Conservation (phyloP, 306 rosid genomes). For the Sophora flavescens region DNA sequence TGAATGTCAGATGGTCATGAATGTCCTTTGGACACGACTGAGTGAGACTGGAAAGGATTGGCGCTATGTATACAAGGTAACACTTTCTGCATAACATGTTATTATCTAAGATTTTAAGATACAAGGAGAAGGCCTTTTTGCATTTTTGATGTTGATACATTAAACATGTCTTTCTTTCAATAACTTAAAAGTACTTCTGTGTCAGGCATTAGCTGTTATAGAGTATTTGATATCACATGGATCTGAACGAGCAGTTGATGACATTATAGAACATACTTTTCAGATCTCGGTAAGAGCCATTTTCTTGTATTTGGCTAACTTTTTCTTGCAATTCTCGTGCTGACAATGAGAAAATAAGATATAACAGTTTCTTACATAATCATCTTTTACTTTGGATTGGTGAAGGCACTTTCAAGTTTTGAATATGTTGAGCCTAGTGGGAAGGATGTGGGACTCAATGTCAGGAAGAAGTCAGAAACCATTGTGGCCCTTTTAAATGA, state of each 20-base stretch:
- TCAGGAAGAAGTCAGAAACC: constrained; percentile 90
- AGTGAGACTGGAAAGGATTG: constrained; percentile 95
- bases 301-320: constrained; percentile 28
- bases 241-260: constrained; percentile 98
- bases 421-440: constrained; percentile 98
- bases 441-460: constrained; percentile 95
- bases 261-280: constrained; percentile 95
- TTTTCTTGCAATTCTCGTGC: constrained; percentile 43
- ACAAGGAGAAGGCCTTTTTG: constrained; percentile 4
- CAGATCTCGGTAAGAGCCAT: constrained; percentile 82
- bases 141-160: constrained; percentile 33
- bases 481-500: constrained; percentile 82
- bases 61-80: constrained; percentile 97
- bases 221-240: constrained; percentile 95
- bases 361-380: constrained; percentile 33
- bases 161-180: constrained; percentile 29
- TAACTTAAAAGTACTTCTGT: constrained; percentile 50
- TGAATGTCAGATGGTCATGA: constrained; percentile 99
- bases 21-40: constrained; percentile 95
- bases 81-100: constrained; percentile 24
- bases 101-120: constrained; percentile 10
- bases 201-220: constrained; percentile 93
- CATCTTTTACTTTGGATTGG: constrained; percentile 47
- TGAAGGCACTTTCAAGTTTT: constrained; percentile 88
- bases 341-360: constrained; percentile 19